phyloP scores from a whole-genome alignment of 768 basidiomycete genomes.

The Cystofilobasidium capitatum region DNA sequence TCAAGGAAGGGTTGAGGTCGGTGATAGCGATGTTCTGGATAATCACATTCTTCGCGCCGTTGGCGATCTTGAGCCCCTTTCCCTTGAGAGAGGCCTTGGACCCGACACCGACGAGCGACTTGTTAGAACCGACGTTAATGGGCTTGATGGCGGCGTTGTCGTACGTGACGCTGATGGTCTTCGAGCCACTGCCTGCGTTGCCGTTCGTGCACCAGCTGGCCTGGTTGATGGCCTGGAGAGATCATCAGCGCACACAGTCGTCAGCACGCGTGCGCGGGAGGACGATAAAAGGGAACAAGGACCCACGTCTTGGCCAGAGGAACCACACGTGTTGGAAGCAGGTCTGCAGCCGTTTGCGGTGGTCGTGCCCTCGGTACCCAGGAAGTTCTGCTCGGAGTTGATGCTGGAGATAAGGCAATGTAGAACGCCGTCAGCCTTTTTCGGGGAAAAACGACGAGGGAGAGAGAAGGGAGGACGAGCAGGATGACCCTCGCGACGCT shows the following conservation, averaged over 20 bases:
- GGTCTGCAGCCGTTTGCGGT: neutral
- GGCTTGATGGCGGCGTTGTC: constrained; percentile 1
- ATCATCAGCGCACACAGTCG: too few species aligned
- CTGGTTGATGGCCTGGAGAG: too few species aligned
- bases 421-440: too few species aligned
- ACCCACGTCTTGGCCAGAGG: constrained; percentile 6
- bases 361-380: neutral
- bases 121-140: neutral
- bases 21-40: constrained; percentile 1
- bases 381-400: constrained; percentile 4
- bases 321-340: neutral
- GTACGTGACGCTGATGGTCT: constrained; percentile 3
- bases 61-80: neutral
- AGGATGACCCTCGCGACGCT: neutral
- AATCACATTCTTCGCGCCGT: neutral
- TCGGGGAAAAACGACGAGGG: neutral
- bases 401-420: too few species aligned
- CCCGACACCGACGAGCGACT: constrained; percentile 4
- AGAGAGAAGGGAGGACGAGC: neutral
- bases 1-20: neutral
- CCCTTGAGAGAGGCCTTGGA: neutral
- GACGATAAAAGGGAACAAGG: too few species aligned
- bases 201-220: too few species aligned
- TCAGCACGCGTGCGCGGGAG: too few species aligned
- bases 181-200: too few species aligned